Base-by-base conservation (phyloP, 2,329 filamentous ascomycete species). In the Diaporthe humulicola region DNA sequence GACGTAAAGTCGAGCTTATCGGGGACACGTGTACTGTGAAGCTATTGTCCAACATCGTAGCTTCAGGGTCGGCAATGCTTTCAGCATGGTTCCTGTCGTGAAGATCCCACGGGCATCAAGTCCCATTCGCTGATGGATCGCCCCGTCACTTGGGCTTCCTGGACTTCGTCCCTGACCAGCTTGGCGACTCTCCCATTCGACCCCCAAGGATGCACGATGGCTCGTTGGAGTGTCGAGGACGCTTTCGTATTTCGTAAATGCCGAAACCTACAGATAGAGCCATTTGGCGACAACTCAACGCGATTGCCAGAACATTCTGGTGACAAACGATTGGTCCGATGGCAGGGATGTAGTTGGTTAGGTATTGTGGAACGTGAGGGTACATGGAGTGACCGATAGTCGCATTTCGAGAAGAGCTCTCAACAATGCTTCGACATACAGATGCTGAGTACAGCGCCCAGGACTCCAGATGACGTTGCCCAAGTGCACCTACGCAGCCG, bases 1-100 rank as follows among this genome's bases (percentile, higher is more conserved):
- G 64, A 67, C 45, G 64, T 67, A 38, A 19, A 38, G 42, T 52
- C 15, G 64, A 52, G 45, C 64, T 52, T 52, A 52, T 40, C 22
- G 2, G 9, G 45, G 30, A 38, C 45, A 38, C 14, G 45, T 67
- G 42, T 28, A 19, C 8, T 12, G 14, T 38, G 45, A 52, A 67
- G 30, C 12, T 15, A 36, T 69, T 28, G 17, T 36, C 40, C n/a
- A 54, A 40, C 4, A 40, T 19, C 64, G 45, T 19, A 17, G n/a
- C 64, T 19, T 10, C 64, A 40, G 5, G 22, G 48, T 54, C 48
- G 15, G n/a, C 22, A 54, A 4, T 54, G 64, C 33, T 25, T 17
- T 40, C n/a, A 40, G 22, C 14, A 14, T 19, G 19, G 28, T 8
- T 66, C 28, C 19, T 9, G 6, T 25, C 14, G 25, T 52, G 33